These are phyloP conservation scores for Rhizopogon hawkerae DNA, from an alignment of 1,284 basidiomycete genomes.

Conservation along the genomic window DNA sequence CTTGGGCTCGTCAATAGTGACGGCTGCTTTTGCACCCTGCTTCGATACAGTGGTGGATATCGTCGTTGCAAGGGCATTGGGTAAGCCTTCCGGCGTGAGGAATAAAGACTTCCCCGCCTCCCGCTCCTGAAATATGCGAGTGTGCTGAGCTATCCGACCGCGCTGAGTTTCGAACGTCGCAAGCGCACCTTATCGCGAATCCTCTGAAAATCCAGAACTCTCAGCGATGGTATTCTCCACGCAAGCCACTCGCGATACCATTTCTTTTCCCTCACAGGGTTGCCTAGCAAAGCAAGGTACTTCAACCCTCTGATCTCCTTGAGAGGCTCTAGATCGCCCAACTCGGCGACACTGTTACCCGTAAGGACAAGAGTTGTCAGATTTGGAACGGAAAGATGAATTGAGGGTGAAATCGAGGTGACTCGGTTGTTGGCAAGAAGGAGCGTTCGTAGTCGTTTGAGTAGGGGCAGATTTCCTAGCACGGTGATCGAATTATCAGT, in stretches of 20 bases:
- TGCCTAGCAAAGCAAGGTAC: conserved; percentile 81
- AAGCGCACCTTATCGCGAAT: conserved; percentile 86
- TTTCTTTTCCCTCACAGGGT: conserved; percentile 88
- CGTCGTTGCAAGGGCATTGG: conserved; percentile 75
- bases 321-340: conserved; percentile 82
- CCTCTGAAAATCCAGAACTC: conserved; percentile 94
- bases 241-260: conserved; percentile 96
- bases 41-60: conserved; percentile 67
- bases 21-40: conserved; percentile 45
- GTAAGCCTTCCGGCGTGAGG: conserved; percentile 64
- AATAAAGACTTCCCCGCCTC: conserved; percentile 67
- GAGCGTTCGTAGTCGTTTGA: conserved; percentile 72
- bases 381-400: conserved; percentile 79
- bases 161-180: conserved; percentile 19
- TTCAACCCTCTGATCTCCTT: conserved; percentile 72
- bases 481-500: conserved; percentile 92
- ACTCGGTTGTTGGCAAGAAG: conserved; percentile 86
- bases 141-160: conserved; percentile 19
- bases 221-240: conserved; percentile 73
- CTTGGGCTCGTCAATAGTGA: conserved; percentile 68
- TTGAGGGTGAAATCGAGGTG: conserved; percentile 70
- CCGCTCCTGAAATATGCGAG: conserved; percentile 54
- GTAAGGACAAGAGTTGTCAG: conserved; percentile 74
- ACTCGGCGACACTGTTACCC: conserved; percentile 65
- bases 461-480: conserved; percentile 80